Evolutionary conservation across 208 protist genomes (phyloP).

Genomic region (Acanthamoeba polyphaga): DNA sequence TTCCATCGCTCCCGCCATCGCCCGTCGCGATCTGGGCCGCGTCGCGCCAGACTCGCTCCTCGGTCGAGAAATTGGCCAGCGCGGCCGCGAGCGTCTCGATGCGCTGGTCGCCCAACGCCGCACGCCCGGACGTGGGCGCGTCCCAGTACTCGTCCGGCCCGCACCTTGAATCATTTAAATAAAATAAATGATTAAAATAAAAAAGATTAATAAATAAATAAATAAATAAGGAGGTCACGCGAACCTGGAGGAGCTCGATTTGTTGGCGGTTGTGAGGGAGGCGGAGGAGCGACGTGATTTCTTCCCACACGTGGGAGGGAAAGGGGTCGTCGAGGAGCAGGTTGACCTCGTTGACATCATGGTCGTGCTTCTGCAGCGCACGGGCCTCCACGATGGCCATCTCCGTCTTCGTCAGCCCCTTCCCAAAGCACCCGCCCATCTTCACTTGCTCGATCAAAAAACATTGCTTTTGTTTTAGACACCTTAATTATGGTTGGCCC

Average conservation of each 20-base stretch:
- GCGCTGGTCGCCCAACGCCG: constrained; percentile 2
- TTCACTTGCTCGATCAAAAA: background rate
- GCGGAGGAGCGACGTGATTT: background rate
- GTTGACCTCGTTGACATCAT: constrained; percentile 10
- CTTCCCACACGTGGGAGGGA: background rate
- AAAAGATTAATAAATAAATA: background rate
- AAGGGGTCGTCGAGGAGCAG: constrained; percentile 27
- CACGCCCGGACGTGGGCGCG: background rate
- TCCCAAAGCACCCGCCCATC: constrained; percentile 1
- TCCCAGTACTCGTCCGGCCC: constrained; percentile 45
- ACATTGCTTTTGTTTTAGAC: too few relatives aligned
- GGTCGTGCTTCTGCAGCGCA: background rate
- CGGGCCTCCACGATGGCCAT: constrained; percentile 46
- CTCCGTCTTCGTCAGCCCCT: constrained; percentile 26
- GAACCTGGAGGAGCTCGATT: constrained; percentile 17
- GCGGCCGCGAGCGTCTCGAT: constrained; percentile 25
- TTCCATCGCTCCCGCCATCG: background rate
- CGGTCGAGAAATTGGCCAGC: background rate
- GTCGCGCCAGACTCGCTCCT: background rate
- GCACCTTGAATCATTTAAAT: background rate
- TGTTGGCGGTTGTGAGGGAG: constrained; percentile 17
- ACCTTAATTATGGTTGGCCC: too few relatives aligned
- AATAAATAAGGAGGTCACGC: background rate
- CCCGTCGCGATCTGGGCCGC: background rate
- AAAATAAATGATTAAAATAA: background rate